A percentile compares a stretch with the other conserved stretches of the same genome.
Conservation (phyloP, 805 yeast species). For the Pachysolen tannophilus region DNA sequence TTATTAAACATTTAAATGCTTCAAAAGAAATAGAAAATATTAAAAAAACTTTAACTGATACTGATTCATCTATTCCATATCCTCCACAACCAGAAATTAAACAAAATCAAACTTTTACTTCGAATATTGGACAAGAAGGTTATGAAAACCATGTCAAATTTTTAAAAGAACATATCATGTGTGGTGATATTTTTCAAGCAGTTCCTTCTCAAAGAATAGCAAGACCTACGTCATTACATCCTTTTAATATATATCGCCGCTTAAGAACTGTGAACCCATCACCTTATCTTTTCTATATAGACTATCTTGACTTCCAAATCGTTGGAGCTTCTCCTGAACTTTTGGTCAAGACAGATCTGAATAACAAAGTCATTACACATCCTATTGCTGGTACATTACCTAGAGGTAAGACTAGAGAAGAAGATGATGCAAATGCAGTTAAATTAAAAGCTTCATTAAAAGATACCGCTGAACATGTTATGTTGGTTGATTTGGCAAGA, state of each 20-base stretch:
- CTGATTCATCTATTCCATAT: constrained; percentile 35
- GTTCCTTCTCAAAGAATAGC: constrained; percentile 97
- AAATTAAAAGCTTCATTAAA: constrained; percentile 69
- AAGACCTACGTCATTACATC: constrained; percentile 91
- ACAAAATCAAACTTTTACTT: constrained; percentile 60
- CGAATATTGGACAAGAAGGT: constrained; percentile 92
- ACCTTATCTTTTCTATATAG: constrained; percentile 92
- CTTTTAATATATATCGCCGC: constrained; percentile 93
- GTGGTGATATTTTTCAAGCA: constrained; percentile 95
- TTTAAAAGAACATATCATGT: constrained; percentile 72
- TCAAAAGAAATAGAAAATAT: constrained; percentile 48
- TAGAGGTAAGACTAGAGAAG: constrained; percentile 86
- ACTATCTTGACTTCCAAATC: constrained; percentile 83
- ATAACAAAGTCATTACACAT: constrained; percentile 78
- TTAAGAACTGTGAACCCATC: constrained; percentile 95
- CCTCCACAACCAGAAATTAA: constrained; percentile 75
- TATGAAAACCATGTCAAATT: constrained; percentile 74
- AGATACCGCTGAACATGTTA: constrained; percentile 96
- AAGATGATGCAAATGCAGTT: constrained; percentile 78
- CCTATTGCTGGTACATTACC: constrained; percentile 97
- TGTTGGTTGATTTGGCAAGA: constrained; percentile 96
- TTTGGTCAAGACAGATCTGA: constrained; percentile 69
- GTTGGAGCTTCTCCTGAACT: constrained; percentile 98
- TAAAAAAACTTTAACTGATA: constrained; percentile 39
- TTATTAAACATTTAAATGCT: constrained; percentile 45